Percentiles rank a stretch among this genome's conserved stretches.
These are phyloP conservation scores for Colletotrichum plurivorum DNA, from an alignment of 2,329 filamentous ascomycete genomes.

Conservation along the genomic window DNA sequence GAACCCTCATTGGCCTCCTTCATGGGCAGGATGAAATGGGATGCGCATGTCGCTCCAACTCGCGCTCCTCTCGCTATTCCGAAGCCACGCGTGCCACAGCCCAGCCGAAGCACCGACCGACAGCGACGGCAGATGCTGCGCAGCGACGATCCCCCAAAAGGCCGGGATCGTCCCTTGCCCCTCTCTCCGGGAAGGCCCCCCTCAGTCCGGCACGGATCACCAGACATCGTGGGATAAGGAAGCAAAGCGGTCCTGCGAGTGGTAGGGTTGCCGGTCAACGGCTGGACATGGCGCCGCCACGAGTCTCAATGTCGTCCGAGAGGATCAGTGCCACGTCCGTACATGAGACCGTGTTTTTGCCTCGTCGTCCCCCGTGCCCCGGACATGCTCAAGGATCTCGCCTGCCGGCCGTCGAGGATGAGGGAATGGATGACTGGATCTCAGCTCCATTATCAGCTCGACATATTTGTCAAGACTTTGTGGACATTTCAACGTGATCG, in stretches of 20 bases:
- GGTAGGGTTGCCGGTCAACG: constrained; percentile 26
- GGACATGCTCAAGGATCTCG: background rate
- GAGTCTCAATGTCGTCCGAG: constrained; percentile 21
- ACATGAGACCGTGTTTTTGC: constrained; percentile 8
- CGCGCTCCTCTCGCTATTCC: constrained; percentile 32
- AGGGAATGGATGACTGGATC: no score
- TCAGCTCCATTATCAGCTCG: no score
- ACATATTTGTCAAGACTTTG: no score
- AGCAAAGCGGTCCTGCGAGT: background rate
- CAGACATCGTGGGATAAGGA: background rate
- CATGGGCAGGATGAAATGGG: background rate
- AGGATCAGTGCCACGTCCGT: constrained; percentile 25
- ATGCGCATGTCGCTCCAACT: constrained; percentile 2
- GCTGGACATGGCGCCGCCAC: constrained; percentile 33
- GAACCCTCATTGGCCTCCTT: constrained; percentile 17
- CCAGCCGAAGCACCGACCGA: background rate
- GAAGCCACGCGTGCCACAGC: constrained; percentile 18
- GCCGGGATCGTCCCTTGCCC: background rate
- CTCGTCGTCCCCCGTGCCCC: background rate
- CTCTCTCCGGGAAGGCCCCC: background rate
- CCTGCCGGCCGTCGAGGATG: constrained; percentile 4
- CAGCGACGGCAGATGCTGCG: constrained; percentile 2
- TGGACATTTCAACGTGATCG: background rate
- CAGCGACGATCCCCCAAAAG: constrained; percentile 14
- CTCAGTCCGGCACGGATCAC: constrained; percentile 30